Evolutionary conservation across 2,329 filamentous ascomycete species (phyloP).

Genomic region (Fusarium nematophilum): DNA sequence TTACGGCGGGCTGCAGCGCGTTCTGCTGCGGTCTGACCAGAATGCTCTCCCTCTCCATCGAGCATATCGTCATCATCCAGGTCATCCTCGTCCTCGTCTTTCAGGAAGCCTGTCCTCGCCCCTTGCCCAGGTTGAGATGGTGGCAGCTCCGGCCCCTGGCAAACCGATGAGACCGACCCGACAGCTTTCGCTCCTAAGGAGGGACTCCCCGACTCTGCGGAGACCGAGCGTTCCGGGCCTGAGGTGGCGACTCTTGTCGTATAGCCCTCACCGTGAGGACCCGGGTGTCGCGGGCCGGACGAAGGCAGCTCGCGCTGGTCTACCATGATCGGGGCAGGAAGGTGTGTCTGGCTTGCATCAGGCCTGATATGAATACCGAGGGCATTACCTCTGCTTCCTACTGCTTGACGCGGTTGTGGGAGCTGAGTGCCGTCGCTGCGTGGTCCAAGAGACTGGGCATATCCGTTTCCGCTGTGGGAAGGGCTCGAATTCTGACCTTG

Average conservation of each 20-base stretch:
- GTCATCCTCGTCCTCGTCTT: conserved; percentile 64
- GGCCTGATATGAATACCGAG: conserved; percentile 76
- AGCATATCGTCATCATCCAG: conserved; percentile 68
- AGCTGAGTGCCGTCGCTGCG: conserved; percentile 45
- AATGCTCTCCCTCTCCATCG: conserved; percentile 52
- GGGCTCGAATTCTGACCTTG: conserved; percentile 66
- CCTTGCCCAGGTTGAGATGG: conserved; percentile 52
- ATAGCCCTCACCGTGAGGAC: conserved; percentile 15
- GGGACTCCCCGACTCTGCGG: neutral
- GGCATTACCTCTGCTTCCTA: conserved; percentile 53
- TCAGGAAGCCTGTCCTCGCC: conserved; percentile 49
- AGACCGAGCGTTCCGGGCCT: conserved; percentile 1
- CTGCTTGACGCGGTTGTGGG: conserved; percentile 44
- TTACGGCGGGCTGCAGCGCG: conserved; percentile 68
- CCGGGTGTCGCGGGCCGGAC: conserved; percentile 13
- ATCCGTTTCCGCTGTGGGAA: conserved; percentile 57
- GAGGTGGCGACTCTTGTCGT: conserved; percentile 12
- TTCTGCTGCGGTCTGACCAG: conserved; percentile 67
- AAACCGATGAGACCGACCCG: conserved; percentile 41
- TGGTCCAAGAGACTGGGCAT: conserved; percentile 59
- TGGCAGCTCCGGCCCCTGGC: conserved; percentile 49
- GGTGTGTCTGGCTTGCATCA: conserved; percentile 40
- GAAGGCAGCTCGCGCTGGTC: conserved; percentile 12
- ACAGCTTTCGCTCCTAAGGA: conserved; percentile 2
- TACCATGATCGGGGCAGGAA: conserved; percentile 1